Percentiles rank a stretch among this genome's conserved stretches.
Conservation (phyloP, 768 basidiomycete species). For the Pleurotus tuoliensis region DNA sequence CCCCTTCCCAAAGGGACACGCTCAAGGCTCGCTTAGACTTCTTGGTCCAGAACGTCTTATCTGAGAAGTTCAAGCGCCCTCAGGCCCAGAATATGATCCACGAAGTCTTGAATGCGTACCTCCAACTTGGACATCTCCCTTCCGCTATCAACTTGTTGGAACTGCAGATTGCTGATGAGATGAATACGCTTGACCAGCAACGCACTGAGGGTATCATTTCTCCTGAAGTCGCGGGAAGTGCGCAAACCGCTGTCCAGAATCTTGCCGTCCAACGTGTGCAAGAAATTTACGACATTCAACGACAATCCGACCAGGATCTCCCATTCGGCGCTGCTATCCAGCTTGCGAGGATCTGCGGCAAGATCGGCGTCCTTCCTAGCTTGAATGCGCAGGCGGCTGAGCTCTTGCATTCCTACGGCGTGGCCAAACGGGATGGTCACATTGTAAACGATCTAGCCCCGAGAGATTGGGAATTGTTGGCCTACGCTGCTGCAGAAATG, state of each 20-base stretch:
- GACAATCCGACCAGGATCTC: slow-evolving; percentile 4
- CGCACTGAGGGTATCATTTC: background rate
- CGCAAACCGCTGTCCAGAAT: background rate
- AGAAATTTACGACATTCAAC: background rate
- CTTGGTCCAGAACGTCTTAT: background rate
- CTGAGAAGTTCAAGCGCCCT: background rate
- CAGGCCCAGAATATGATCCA: background rate
- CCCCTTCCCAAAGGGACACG: background rate
- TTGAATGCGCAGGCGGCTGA: slow-evolving; percentile 29
- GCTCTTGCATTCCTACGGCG: slow-evolving; percentile 43
- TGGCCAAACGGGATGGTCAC: slow-evolving; percentile 23
- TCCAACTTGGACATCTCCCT: background rate
- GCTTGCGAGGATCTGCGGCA: slow-evolving; percentile 29
- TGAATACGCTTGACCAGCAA: background rate
- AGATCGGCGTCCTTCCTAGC: slow-evolving; percentile 28
- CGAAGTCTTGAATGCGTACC: background rate
- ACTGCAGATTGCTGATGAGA: background rate
- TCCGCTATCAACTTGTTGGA: background rate
- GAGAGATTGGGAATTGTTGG: slow-evolving; percentile 44
- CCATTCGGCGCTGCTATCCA: slow-evolving; percentile 26
- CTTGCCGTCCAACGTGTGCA: background rate
- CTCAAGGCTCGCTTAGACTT: slow-evolving; percentile 8
- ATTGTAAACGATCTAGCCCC: slow-evolving; percentile 26
- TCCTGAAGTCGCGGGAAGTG: background rate
- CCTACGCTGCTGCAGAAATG: slow-evolving; percentile 34